A percentile compares a stretch with the other conserved stretches of the same genome.
phyloP scores from a whole-genome alignment of 306 rosid genomes.

The Vigna trinervia region DNA sequence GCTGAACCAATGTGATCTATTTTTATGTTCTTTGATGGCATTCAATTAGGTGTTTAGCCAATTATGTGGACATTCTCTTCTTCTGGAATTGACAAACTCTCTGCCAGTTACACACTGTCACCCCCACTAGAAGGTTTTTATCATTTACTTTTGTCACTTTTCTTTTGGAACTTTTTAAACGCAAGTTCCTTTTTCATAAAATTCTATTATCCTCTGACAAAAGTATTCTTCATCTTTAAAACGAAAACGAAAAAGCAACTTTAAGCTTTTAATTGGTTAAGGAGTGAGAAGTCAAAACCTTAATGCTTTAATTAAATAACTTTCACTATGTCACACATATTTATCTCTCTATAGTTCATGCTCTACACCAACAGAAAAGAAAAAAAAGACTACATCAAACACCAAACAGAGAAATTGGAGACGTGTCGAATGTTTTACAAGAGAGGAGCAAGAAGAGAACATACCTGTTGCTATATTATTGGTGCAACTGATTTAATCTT shows the following conservation, averaged over 20 bases:
- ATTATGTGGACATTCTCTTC: conserved; percentile 39
- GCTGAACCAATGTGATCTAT: conserved; percentile 26
- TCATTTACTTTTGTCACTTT: conserved; percentile 67
- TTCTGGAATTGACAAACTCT: conserved; percentile 47
- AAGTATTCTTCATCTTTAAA: conserved; percentile 54
- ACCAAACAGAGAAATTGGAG: conserved; percentile 12
- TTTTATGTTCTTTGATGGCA: conserved; percentile 34
- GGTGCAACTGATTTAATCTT: conserved; percentile 30
- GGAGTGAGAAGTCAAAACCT: conserved; percentile 48
- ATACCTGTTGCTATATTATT: conserved; percentile 43
- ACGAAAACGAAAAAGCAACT: conserved; percentile 39
- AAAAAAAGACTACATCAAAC: conserved; percentile 14
- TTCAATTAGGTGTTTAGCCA: conserved; percentile 43
- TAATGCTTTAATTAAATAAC: conserved; percentile 43
- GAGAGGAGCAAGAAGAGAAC: conserved; percentile 41
- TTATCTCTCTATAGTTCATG: neutral
- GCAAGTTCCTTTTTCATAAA: conserved; percentile 48
- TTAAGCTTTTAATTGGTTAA: conserved; percentile 47
- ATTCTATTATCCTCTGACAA: conserved; percentile 43
- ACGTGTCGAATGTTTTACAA: conserved; percentile 29
- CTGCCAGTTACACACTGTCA: conserved; percentile 30
- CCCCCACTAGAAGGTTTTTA: conserved; percentile 43
- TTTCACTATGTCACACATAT: neutral
- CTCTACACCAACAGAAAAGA: conserved; percentile 6
- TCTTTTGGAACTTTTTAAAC: conserved; percentile 59